Evolutionary conservation across 306 rosid species (phyloP).

Genomic region (Citrullus mucosospermus): DNA sequence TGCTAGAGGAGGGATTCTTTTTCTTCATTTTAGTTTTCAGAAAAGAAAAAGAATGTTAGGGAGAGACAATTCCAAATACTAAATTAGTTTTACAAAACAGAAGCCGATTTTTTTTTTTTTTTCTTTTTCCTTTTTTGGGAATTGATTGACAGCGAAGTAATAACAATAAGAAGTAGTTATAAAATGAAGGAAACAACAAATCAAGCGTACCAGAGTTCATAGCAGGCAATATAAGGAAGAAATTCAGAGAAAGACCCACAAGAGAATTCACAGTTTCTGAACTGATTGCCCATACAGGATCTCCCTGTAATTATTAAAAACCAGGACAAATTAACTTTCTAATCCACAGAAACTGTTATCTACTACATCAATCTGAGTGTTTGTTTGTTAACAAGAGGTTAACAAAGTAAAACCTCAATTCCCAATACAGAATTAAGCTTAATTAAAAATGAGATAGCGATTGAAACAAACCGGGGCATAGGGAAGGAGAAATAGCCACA

Average conservation of each 20-base stretch:
- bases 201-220: conserved; percentile 54
- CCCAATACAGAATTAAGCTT: not conserved
- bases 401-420: not conserved
- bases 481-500: conserved; percentile 80
- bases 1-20: not conserved
- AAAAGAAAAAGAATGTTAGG: not conserved
- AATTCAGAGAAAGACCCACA: conserved; percentile 71
- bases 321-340: not conserved
- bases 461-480: conserved; percentile 48
- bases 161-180: not conserved
- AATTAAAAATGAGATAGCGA: not conserved
- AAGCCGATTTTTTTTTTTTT: too few relatives aligned
- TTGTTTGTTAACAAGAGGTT: not conserved
- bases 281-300: conserved; percentile 90
- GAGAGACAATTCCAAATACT: not conserved
- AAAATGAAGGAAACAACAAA: not conserved
- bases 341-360: not conserved
- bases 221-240: conserved; percentile 70
- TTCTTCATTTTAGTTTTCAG: not conserved
- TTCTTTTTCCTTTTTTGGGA: not conserved
- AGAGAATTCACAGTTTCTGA: conserved; percentile 61
- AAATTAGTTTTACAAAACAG: not conserved
- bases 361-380: not conserved
- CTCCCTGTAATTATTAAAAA: conserved; percentile 46
- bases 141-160: not conserved